Base-by-base conservation (phyloP, 73 alveolate genomes). In the Paraurostyla sp. region DNA sequence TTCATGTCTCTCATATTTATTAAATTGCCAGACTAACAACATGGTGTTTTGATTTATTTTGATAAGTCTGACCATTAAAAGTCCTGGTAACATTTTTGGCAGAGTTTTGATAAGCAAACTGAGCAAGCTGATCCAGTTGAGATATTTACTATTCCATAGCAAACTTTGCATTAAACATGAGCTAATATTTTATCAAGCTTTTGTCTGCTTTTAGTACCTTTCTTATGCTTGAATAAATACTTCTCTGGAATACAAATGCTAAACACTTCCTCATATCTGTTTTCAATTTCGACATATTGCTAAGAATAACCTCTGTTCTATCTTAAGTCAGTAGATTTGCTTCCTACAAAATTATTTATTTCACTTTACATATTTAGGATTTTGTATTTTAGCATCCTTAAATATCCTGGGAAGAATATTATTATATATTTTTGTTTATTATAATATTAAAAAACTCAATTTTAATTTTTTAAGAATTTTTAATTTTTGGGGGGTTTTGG, bases 81-180 rank as follows among this genome's bases (percentile, higher is more conserved):
- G 33, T 52, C 69, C 33, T 52, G 11, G 30, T 9, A 52, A 20
- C 69, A 52, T 9, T 52, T 52, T n/a, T 52, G 69, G 30, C 69
- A 52, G 30, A 52, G 13, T 52, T n/a, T 52, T 18, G 36, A 13
- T 9, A 4, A 9, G 23, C 69, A 52, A 9, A 4, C 23, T 13
- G 30, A 9, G 33, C 69, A 52, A 9, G 69, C 13, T 18, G 13
- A 52, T n/a, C 69, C 69, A 18, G 69, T 18, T 25, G 13, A 25
- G 13, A 52, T 6, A 52, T 52, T 52, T 52, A 52, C 69, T 52
- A 52, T n/a, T 52, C 69, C 69, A 52, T 52, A 52, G 69, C 69
- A 52, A 9, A 52, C 69, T n/a, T 52, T 52, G 69, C 69, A 52
- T 35, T 52, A 35, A 52, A 52, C 9, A 6, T 52, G 69, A 52